Base-by-base conservation (phyloP, 129 eudicot genomes). In the Chrysanthemum seticuspe region DNA sequence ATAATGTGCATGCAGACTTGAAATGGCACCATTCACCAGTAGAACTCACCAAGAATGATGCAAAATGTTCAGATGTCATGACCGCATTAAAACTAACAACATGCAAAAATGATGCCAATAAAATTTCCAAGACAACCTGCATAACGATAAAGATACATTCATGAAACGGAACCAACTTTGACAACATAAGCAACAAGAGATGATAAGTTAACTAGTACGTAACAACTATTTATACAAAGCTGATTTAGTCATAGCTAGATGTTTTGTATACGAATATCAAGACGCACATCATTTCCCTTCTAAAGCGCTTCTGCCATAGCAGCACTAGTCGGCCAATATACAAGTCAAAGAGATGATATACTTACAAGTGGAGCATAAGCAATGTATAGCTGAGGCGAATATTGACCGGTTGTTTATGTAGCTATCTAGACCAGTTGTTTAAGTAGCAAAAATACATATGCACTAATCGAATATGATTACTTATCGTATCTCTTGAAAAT, bases 61-160 rank as follows among this genome's bases (percentile, higher is more conserved):
- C 98, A 86, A 94, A 94, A 83, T 94, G 98, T 78, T 94, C 97
- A 45, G 98, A 94, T 73, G 98, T 94, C 96, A 94, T 81, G 58
- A 94, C 98, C 19, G 98, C 98, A 81, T 94, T 94, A 69, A 94
- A 94, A 58, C 97, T 97, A 55, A 94, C 98, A 80, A 94, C 97
- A 77, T 97, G 98, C 64, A 94, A 97, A 82, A 94, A 82, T 57
- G 98, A 87, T 56, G 98, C 98, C 70, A 94, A 75, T 69, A 94
- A 68, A 56, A 97, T 94, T 65, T 97, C 98, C 81, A 94, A 74
- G 63, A 94, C 89, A 72, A 94, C 97, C 98, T 94, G 86, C n/a
- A n/a, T n/a, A n/a, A n/a, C n/a, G n/a, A n/a, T n/a, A n/a, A n/a
- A n/a, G n/a, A n/a, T n/a, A n/a, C n/a, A n/a, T n/a, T n/a, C n/a